Evolutionary conservation across 257 asterid genomes (phyloP).

Genomic region (Nicotiana knightiana): DNA sequence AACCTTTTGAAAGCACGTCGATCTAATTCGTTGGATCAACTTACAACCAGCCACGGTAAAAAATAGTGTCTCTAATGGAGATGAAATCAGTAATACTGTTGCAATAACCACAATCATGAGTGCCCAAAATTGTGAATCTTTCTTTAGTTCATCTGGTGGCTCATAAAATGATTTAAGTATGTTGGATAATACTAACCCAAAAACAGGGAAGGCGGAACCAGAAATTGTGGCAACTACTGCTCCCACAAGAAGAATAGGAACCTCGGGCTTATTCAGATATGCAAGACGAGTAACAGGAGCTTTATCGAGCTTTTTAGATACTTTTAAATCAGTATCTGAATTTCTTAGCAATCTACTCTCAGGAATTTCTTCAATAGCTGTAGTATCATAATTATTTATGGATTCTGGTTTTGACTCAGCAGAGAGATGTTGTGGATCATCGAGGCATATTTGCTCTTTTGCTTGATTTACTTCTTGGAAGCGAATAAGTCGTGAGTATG

Average conservation of each 20-base stretch:
- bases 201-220: conserved; percentile 58
- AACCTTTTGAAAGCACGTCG: conserved; percentile 54
- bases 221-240: conserved; percentile 36
- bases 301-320: conserved; percentile 29
- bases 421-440: conserved; percentile 2
- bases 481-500: conserved; percentile 38
- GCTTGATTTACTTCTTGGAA: conserved; percentile 28
- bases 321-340: neutral
- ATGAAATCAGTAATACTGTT: conserved; percentile 28
- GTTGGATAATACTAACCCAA: conserved; percentile 43
- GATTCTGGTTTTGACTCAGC: neutral
- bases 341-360: conserved; percentile 18
- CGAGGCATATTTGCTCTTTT: neutral
- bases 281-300: conserved; percentile 55
- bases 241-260: conserved; percentile 45
- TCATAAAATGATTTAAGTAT: conserved; percentile 45
- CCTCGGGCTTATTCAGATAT: conserved; percentile 46
- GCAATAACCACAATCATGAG: conserved; percentile 45
- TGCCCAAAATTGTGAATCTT: conserved; percentile 58
- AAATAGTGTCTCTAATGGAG: conserved; percentile 43
- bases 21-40: conserved; percentile 45
- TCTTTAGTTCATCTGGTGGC: conserved; percentile 36
- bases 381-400: neutral
- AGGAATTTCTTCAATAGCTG: neutral
- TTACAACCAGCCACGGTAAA: conserved; percentile 60